Evolutionary conservation across 1,139 yeast species (phyloP), one percentile per base, ranked within the genome.

Genomic region (Kodamaea alishanica): DNA sequence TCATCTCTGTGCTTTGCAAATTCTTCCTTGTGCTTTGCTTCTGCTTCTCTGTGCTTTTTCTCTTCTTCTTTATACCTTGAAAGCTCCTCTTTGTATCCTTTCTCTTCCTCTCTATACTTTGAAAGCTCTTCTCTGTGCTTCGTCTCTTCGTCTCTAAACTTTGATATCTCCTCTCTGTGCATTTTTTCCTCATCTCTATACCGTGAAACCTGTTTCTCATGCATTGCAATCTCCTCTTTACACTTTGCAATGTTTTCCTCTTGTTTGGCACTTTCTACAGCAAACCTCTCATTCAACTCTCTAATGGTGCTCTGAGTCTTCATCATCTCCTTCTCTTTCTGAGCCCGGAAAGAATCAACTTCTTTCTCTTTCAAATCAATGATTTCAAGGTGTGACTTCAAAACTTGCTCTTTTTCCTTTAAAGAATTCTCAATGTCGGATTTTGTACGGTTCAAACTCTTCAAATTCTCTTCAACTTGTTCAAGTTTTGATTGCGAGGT

Each of bases 11-110:
- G 24, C 9, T 34, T 33, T 26, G 39, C 39, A 22, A 38, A 36
- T n/a, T 34, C 40, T 8, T 15, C 15, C 12, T 44, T 35, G 3
- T 39, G 35, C 5, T 30, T 38, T 20, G 40, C 34, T 15, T 37
- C 37, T 7, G 30, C 39, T 11, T 11, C n/a, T 24, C 44, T 37
- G 4, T 39, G 35, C 3, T 33, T 35, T 22, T 38, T 41, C n/a
- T 45, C 44, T 5, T 42, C 28, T 8, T 29, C 37, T 9, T 34
- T 40, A 10, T 26, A 30, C 2, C 31, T 28, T 10, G 27, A 9
- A 12, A 34, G 28, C 24, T 39, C 35, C 6, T 33, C 33, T 11
- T 20, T 8, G 15, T 32, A n/a, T 2, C 11, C 24, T 9, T 26
- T 26, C 11, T 31, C 33, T 12, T 3, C 15, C 5, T 28, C 12